Evolutionary conservation across 768 basidiomycete species (phyloP), one percentile per base, ranked within the genome.

Genomic region (Suillus subaureus): DNA sequence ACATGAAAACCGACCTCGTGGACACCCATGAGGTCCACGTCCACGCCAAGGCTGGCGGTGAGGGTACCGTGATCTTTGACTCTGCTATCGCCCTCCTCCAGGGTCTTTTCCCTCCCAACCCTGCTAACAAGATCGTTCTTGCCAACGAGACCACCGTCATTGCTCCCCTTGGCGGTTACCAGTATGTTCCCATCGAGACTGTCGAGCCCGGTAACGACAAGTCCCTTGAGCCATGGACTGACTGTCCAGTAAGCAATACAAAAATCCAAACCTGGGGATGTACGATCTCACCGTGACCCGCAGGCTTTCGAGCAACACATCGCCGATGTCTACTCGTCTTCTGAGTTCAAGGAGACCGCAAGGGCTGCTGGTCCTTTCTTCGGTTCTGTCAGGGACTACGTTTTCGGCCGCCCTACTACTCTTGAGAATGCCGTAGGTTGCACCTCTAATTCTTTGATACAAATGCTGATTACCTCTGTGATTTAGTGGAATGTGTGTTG

Each of bases 151-250:
- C 87, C 16, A 85, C 81, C 31, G 80, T 96, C 68, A 76, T 85
- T 26, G 87, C 91, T 2, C 93, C 94, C 31, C 84, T 95, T 11
- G 85, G 86, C 18, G 92, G 92, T 3, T 96, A 94, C 76, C 92
- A 94, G 77, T 96, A 95, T 69, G 85, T 96, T 57, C 91, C 93
- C 1, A 91, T 93, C 37, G 90, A 94, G 80, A 93, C 92, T n/a
- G 89, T 95, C 58, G 92, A 93, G 75, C 90, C 93, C 35, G 84
- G 83, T 62, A 92, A 93, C 69, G 91, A 93, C 74, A 87, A 91
- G 71, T 91, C 91, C 28, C 81, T 95, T 67, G 92, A 96, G 79
- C 89, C 89, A 69, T 95, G 91, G 91, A 87, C 85, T 8, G 76
- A 80, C 67, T 89, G 87, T 71, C 84, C 84, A 1, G 85, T 87